Evolutionary conservation across 306 rosid genomes (phyloP).

Genomic region (Vigna mungo): DNA sequence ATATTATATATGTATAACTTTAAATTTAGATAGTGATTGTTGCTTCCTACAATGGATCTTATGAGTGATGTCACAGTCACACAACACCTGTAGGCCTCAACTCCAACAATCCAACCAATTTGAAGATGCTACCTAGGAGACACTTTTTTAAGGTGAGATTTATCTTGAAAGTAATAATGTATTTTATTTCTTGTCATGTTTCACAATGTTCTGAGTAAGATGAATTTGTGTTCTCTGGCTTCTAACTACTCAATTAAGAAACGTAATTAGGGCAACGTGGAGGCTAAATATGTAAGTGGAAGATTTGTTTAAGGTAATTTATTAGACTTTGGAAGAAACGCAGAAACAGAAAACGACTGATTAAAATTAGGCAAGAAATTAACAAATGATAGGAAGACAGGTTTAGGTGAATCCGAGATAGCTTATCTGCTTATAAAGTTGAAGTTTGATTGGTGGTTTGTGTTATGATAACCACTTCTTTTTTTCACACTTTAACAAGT

Average conservation of each 20-base stretch:
- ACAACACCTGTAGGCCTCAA: not conserved
- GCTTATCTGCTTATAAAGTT: constrained; percentile 37
- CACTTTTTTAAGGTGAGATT: not conserved
- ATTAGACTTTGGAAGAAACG: constrained; percentile 31
- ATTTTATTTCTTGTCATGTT: not conserved
- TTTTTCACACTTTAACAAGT: constrained; percentile 3
- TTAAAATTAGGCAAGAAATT: constrained; percentile 20
- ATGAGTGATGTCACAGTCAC: not conserved
- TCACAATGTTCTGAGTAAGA: not conserved
- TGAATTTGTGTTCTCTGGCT: not conserved
- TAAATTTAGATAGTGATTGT: not conserved
- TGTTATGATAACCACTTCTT: constrained; percentile 33
- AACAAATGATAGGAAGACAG: constrained; percentile 6
- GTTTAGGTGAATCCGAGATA: not conserved
- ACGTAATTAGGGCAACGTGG: constrained; percentile 31
- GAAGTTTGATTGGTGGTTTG: constrained; percentile 34
- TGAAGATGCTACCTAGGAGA: not conserved
- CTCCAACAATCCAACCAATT: constrained; percentile 15
- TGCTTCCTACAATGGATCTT: not conserved
- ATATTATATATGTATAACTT: too few species aligned
- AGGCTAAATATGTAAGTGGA: not conserved
- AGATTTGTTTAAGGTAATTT: constrained; percentile 16
- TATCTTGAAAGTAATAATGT: not conserved
- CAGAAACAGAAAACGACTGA: constrained; percentile 3
- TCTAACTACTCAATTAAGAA: constrained; percentile 3